phyloP scores from a whole-genome alignment of 2,329 filamentous ascomycete species.

The Trichoderma asperellum region DNA sequence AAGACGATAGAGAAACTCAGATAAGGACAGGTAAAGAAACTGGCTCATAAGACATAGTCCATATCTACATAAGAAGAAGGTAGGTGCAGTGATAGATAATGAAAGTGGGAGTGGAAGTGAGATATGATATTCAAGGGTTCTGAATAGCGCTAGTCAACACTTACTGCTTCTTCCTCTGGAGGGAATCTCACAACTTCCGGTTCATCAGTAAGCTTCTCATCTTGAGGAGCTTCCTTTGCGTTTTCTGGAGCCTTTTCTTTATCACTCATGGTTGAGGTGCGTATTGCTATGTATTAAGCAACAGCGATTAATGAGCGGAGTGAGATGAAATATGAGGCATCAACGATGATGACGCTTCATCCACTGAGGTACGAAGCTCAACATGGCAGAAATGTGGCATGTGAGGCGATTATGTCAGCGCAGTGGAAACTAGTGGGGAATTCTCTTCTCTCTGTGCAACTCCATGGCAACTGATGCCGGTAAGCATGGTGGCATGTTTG shows the following conservation, averaged over 20 bases:
- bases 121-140: background rate
- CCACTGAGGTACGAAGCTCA: background rate
- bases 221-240: background rate
- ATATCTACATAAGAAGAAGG: too few species aligned
- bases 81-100: background rate
- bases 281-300: background rate
- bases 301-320: background rate
- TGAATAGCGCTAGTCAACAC: constrained; percentile 29
- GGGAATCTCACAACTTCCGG: constrained; percentile 48
- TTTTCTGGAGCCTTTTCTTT: background rate
- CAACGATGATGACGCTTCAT: background rate
- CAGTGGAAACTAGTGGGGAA: background rate
- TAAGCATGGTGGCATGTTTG: background rate
- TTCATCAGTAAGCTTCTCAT: constrained; percentile 29
- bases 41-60: background rate
- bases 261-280: background rate
- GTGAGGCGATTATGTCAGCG: constrained; percentile 19
- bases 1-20: background rate
- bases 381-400: constrained; percentile 1
- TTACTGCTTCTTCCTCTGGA: constrained; percentile 61
- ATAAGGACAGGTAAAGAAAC: too few species aligned
- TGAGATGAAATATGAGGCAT: background rate
- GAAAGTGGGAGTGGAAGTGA: background rate
- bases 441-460: too few species aligned
- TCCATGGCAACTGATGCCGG: background rate